Evolutionary conservation across 768 basidiomycete species (phyloP).

Genomic region (Lactarius trivialis): DNA sequence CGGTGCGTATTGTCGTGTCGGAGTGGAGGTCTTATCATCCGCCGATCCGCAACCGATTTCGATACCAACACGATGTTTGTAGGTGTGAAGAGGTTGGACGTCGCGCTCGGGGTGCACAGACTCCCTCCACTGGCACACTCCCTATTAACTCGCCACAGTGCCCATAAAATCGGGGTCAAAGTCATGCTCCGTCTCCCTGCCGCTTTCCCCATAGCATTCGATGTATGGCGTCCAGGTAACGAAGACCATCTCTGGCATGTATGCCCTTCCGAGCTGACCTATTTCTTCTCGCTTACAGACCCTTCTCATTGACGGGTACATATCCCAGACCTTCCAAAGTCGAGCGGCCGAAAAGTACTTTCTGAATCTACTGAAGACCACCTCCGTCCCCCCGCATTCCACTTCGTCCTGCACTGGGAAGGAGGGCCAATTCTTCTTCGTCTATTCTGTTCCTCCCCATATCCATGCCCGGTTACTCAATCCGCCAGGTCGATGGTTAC

Average conservation of each 20-base stretch:
- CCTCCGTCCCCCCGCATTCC: background rate
- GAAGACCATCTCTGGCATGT: background rate
- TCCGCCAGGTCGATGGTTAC: background rate
- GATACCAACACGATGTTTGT: conserved; percentile 31
- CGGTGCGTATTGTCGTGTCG: background rate
- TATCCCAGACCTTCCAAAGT: background rate
- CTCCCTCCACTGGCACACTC: background rate
- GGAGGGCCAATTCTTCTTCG: background rate
- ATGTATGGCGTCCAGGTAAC: background rate
- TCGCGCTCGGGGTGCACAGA: background rate
- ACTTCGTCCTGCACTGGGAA: background rate
- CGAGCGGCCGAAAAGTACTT: background rate
- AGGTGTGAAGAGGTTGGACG: conserved; percentile 33
- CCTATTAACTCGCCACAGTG: background rate
- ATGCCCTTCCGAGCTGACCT: background rate
- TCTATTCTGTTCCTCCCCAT: background rate
- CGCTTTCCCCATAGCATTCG: background rate
- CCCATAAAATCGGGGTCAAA: background rate
- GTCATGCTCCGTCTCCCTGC: background rate
- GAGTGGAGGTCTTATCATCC: background rate
- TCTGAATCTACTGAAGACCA: background rate
- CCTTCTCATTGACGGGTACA: background rate
- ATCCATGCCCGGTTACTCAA: background rate
- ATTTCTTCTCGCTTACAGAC: background rate
- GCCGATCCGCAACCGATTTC: background rate